Evolutionary conservation across 2,329 filamentous ascomycete species (phyloP).

Genomic region (Aspergillus ruber): DNA sequence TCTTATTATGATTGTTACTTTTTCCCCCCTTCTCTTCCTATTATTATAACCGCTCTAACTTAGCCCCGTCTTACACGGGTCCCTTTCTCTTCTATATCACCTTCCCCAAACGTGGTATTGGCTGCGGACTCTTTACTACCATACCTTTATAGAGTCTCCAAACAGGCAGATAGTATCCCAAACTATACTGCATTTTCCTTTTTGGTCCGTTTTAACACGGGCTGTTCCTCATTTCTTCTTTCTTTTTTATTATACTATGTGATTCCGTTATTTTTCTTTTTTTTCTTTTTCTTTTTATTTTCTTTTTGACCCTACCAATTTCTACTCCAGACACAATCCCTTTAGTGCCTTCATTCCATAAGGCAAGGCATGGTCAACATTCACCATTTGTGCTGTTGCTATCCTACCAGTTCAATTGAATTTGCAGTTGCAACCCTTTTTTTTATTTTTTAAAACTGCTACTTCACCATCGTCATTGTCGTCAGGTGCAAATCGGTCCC

Average conservation of each 20-base stretch:
- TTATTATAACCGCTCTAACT: neutral
- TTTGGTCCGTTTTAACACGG: neutral
- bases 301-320: neutral
- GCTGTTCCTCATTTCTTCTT: neutral
- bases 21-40: neutral
- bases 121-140: neutral
- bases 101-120: neutral
- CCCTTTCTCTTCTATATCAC: neutral
- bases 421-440: neutral
- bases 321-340: slow-evolving; percentile 27
- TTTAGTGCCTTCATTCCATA: slow-evolving; percentile 28
- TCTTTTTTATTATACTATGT: slow-evolving; percentile 6
- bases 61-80: neutral
- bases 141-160: neutral
- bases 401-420: slow-evolving; percentile 11
- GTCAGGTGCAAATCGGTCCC: no score
- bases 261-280: slow-evolving; percentile 39
- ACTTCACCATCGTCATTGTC: neutral
- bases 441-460: slow-evolving; percentile 1
- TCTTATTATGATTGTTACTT: neutral
- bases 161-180: neutral
- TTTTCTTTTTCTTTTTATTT: slow-evolving; percentile 11
- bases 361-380: slow-evolving; percentile 20
- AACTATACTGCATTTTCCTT: neutral
- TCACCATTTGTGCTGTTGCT: slow-evolving; percentile 19